Base-by-base conservation (phyloP, 2,329 filamentous ascomycete genomes). In the Laburnicola sp. region DNA sequence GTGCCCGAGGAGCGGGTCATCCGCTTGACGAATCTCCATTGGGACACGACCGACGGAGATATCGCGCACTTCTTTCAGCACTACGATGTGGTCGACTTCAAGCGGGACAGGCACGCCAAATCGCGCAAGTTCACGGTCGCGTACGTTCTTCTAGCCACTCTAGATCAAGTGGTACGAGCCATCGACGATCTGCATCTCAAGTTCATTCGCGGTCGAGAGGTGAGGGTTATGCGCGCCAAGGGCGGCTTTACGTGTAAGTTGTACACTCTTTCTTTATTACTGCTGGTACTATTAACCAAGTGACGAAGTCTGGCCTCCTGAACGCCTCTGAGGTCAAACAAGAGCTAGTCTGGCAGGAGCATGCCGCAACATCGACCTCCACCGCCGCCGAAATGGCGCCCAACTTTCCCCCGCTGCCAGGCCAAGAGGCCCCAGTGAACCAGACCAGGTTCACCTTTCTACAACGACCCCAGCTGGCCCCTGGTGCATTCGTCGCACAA, bases 1-100 rank as follows among this genome's bases (percentile, higher is more conserved):
- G 22, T 8, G 7, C 49, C 43, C 21, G 43, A 51, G 8, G 26
- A 47, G 27, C 49, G 49, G 10, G 44, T 51, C 4, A n/a, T 51
- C 27, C 43, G 43, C 11, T 22, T 47, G 7, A 46, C 37, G 3
- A 42, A 47, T 22, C 9, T 51, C 16, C 43, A 46, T 16, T 37
- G n/a, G 9, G 26, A 36, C n/a, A 27, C 49, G 8, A 43, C 30
- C 2, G 32, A 47, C n/a, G 26, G n/a, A 9, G 43, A 47, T 10
- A 8, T 51, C 21, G 7, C 10, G 3, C 11, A n/a, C 2, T 23
- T 51, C 16, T 51, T 51, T 32, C 6, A 37, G 4, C 37, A 32
- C 16, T 51, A 36, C 32, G 30, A 34, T 16, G 25, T 51, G 8
- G 7, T 47, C 21, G 49, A 51, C 10, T 42, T 38, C 16, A 47